Evolutionary conservation across 495 filamentous ascomycete genomes (phyloP), one percentile per base, ranked within the genome.

Genomic region (Neurospora sp.): DNA sequence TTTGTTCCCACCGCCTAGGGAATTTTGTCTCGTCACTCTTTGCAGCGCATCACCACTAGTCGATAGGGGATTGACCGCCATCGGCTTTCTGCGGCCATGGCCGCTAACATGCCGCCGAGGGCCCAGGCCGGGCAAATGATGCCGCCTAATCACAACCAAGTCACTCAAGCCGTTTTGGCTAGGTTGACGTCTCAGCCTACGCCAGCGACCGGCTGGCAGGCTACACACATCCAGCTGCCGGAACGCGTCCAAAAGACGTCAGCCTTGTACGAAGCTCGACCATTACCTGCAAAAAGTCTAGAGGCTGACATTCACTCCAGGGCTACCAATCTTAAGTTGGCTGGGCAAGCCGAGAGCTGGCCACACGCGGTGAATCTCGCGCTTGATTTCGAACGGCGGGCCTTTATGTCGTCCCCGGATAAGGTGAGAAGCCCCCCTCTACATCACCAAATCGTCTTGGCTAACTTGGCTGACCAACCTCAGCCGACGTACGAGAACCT

Each of bases 61-160:
- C 54, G 20, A 31, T 62, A 62, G 54, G 23, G 27, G 74, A 54
- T 44, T 79, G 78, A 78, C 72, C n/a, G 23, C 8, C 75, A 71
- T 42, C 54, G 71, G 39, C 23, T 62, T 72, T 46, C 70, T 72
- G 83, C 83, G 82, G 82, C 84, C 73, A 86, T 86, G 85, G 84
- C 85, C 80, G 82, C 82, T 71, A 85, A 85, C 74, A 82, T 85
- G 75, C 80, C 78, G 74, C 82, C 83, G 70, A 86, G 85, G 82
- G 81, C 75, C 72, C 74, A 74, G 39, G 80, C 75, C 69, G 80
- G 77, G 78, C 76, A 80, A 69, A 77, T 82, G 75, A 76, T 82
- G 74, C 78, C 82, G 39, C 81, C 80, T 69, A 20, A 54, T 5
- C 79, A 78, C 69, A 75, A 72, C 23, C 62, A 74, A 31, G 31